Evolutionary conservation across 768 basidiomycete species (phyloP).

Genomic region (Macrolepiota dolichaula): DNA sequence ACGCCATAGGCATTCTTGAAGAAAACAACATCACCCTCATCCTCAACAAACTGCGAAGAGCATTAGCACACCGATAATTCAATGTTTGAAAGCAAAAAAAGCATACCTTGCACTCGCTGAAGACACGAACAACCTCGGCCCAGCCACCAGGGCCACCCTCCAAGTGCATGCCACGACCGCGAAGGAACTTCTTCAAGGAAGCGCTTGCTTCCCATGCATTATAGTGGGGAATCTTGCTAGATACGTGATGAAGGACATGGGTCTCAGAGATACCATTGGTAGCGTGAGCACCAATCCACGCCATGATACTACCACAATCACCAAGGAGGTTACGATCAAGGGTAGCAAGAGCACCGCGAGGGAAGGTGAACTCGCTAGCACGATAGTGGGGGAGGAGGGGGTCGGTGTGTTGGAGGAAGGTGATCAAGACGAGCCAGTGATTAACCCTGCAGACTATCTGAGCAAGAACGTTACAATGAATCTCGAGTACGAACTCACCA

Average conservation of each 20-base stretch:
- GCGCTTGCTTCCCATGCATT: constrained; percentile 91
- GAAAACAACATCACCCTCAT: constrained; percentile 87
- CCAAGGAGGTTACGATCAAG: constrained; percentile 82
- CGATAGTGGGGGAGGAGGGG: constrained; percentile 94
- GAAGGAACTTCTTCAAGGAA: constrained; percentile 76
- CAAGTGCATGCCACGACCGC: constrained; percentile 57
- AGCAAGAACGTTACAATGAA: background rate
- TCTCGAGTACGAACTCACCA: constrained; percentile 41
- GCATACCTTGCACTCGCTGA: constrained; percentile 72
- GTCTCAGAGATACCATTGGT: constrained; percentile 95
- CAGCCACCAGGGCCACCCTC: constrained; percentile 76
- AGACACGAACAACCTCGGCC: constrained; percentile 77
- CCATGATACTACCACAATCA: constrained; percentile 75
- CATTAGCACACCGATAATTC: background rate
- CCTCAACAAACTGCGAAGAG: constrained; percentile 75
- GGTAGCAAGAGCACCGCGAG: constrained; percentile 89
- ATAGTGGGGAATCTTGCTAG: constrained; percentile 96
- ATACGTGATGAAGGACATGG: constrained; percentile 89
- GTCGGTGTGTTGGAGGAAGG: constrained; percentile 98
- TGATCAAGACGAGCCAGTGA: constrained; percentile 96
- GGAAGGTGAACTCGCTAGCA: constrained; percentile 84
- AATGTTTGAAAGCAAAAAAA: background rate
- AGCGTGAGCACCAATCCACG: constrained; percentile 78
- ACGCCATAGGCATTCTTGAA: constrained; percentile 86
- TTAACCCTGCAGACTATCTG: constrained; percentile 55